A percentile compares a stretch with the other conserved stretches of the same genome.
phyloP scores from a whole-genome alignment of 192 early-diverging fungal species.

The Chytriomyces hyalinus region DNA sequence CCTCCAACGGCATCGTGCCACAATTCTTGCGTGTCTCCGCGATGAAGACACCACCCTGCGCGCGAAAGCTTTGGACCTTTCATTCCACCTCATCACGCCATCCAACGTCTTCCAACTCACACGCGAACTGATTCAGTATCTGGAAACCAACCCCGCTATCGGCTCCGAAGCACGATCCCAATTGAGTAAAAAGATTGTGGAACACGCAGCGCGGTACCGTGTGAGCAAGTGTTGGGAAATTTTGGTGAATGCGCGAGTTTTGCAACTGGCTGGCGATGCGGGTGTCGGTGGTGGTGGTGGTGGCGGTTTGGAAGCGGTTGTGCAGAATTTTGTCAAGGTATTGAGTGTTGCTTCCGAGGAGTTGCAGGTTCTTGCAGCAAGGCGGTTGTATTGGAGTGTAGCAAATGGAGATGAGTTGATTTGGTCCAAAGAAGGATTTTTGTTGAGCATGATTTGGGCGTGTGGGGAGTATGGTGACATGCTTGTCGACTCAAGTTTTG shows the following conservation, averaged over 20 bases:
- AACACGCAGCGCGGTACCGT: conserved; percentile 87
- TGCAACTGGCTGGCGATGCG: conserved; percentile 64
- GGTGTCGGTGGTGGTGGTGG: conserved; percentile 47
- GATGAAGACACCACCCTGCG: conserved; percentile 97
- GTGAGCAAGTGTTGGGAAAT: conserved; percentile 96
- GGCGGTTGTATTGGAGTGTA: conserved; percentile 85
- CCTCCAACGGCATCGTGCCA: conserved; percentile 95
- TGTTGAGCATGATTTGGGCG: conserved; percentile 87
- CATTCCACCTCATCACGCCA: conserved; percentile 92
- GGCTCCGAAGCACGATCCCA: conserved; percentile 85
- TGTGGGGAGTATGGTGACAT: conserved; percentile 97
- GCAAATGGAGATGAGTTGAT: conserved; percentile 72
- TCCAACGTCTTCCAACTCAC: conserved; percentile 87
- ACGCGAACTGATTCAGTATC: conserved; percentile 85
- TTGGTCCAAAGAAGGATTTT: conserved; percentile 77
- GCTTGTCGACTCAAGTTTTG: conserved; percentile 56
- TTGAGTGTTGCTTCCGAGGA: conserved; percentile 72
- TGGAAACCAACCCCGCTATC: conserved; percentile 84
- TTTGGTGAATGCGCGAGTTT: conserved; percentile 88
- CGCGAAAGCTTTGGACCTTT: conserved; percentile 90
- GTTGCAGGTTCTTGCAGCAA: conserved; percentile 87
- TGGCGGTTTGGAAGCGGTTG: conserved; percentile 41
- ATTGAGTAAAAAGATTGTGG: conserved; percentile 88
- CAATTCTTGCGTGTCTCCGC: conserved; percentile 92
- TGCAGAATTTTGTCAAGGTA: conserved; percentile 84